Conservation (phyloP, 139 green algal genomes). For the Chlamydomonas sp. region DNA sequence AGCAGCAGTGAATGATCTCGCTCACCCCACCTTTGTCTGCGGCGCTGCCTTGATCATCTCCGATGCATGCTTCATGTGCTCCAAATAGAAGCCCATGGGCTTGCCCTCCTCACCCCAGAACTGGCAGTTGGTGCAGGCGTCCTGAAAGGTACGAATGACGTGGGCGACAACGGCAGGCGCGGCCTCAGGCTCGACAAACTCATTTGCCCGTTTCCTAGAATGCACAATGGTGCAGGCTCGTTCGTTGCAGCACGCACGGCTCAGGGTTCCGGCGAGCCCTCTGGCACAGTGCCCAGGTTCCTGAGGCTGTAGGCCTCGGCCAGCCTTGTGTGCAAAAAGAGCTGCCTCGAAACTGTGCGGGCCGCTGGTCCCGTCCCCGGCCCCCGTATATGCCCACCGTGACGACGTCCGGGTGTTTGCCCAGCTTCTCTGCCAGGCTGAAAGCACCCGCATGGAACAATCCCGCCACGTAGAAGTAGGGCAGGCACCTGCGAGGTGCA, state of each 20-base stretch:
- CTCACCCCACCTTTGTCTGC: neutral
- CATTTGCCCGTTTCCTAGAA: neutral
- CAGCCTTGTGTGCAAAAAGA: neutral
- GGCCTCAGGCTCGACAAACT: neutral
- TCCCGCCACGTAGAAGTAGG: slow-evolving; percentile 36
- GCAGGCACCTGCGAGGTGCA: slow-evolving; percentile 15
- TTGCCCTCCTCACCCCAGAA: slow-evolving; percentile 51
- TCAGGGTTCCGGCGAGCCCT: neutral
- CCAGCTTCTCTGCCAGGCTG: slow-evolving; percentile 5
- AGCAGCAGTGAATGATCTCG: neutral
- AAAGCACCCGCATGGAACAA: slow-evolving; percentile 16
- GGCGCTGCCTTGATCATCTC: neutral
- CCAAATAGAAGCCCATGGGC: slow-evolving; percentile 26
- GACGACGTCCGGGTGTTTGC: slow-evolving; percentile 4
- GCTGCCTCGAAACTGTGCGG: neutral
- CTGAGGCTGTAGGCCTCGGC: neutral
- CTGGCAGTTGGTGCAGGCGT: slow-evolving; percentile 13
- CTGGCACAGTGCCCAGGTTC: neutral
- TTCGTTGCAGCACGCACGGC: neutral
- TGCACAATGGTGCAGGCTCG: neutral
- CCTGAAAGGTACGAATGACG: neutral
- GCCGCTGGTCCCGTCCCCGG: neutral
- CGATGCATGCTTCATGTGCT: slow-evolving; percentile 2
- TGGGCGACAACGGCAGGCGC: neutral
- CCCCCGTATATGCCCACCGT: neutral